Conservation (phyloP, 1,284 basidiomycete species). For the Ceratobasidium sp. region DNA sequence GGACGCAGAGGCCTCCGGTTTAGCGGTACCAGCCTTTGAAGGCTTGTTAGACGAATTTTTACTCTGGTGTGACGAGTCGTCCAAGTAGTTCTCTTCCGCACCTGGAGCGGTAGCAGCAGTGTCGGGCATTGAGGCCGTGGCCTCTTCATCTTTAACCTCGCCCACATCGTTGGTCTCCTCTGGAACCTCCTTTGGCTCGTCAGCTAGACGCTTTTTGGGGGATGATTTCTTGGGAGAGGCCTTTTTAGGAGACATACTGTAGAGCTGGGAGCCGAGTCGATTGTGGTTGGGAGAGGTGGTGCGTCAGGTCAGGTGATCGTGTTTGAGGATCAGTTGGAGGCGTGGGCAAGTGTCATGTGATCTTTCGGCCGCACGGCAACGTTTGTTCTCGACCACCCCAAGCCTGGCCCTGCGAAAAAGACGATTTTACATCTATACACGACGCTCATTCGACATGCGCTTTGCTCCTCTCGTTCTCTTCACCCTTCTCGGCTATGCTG, state of each 20-base stretch:
- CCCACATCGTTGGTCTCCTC: not conserved
- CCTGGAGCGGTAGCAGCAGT: constrained; percentile 2
- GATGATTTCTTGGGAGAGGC: not conserved
- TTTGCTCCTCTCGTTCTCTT: constrained; percentile 9
- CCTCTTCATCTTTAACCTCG: constrained; percentile 2
- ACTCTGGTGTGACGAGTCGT: not conserved
- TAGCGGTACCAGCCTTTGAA: not conserved
- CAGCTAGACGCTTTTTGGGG: not conserved
- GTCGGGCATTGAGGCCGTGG: constrained; percentile 5
- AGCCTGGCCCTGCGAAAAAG: not conserved
- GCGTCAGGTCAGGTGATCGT: constrained; percentile 14
- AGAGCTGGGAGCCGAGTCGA: not conserved
- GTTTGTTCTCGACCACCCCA: not conserved
- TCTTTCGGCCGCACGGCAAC: not conserved
- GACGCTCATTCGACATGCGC: constrained; percentile 21
- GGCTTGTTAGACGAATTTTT: not conserved
- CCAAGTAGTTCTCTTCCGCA: constrained; percentile 25
- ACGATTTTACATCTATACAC: not conserved
- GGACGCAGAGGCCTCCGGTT: constrained; percentile 13
- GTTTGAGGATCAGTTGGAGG: not conserved
- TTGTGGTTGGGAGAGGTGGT: constrained; percentile 2
- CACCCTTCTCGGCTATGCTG: not conserved
- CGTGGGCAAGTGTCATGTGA: constrained; percentile 11
- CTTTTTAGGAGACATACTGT: constrained; percentile 11
- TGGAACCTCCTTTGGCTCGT: not conserved